These are phyloP conservation scores for Aspergillus incahuasiensis DNA, from an alignment of 495 filamentous ascomycete genomes.

Conservation along the genomic window DNA sequence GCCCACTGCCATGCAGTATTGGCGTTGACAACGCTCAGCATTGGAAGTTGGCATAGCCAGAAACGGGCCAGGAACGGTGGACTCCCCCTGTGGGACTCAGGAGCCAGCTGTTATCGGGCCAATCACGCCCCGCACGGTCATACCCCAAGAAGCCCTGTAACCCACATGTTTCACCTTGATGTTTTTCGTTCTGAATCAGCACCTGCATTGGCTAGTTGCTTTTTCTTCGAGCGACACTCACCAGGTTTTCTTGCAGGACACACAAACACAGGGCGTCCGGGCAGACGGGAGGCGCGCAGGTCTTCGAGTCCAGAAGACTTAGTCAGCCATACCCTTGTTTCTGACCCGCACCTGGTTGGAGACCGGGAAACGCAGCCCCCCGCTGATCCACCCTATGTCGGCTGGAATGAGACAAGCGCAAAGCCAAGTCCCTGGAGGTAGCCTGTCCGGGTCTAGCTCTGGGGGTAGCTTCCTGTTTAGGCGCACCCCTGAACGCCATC, in stretches of 20 bases:
- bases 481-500: slow-evolving; percentile 12
- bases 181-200: background rate
- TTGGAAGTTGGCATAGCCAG: background rate
- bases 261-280: background rate
- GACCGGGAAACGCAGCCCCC: background rate
- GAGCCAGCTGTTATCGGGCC: slow-evolving; percentile 2
- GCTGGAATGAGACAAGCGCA: background rate
- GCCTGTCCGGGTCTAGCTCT: background rate
- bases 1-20: background rate
- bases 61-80: background rate
- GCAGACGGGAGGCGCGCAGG: background rate
- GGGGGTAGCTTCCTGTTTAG: slow-evolving; percentile 7
- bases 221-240: background rate
- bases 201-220: background rate
- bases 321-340: background rate
- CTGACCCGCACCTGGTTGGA: background rate
- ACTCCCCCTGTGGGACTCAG: background rate
- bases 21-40: background rate
- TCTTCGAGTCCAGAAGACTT: background rate
- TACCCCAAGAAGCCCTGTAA: background rate
- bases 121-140: background rate
- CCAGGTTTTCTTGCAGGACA: background rate
- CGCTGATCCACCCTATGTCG: background rate
- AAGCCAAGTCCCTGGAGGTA: slow-evolving; percentile 4
- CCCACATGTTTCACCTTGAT: background rate